phyloP scores from a whole-genome alignment of 495 filamentous ascomycete genomes.

The Amphirosellinia nigrospora region DNA sequence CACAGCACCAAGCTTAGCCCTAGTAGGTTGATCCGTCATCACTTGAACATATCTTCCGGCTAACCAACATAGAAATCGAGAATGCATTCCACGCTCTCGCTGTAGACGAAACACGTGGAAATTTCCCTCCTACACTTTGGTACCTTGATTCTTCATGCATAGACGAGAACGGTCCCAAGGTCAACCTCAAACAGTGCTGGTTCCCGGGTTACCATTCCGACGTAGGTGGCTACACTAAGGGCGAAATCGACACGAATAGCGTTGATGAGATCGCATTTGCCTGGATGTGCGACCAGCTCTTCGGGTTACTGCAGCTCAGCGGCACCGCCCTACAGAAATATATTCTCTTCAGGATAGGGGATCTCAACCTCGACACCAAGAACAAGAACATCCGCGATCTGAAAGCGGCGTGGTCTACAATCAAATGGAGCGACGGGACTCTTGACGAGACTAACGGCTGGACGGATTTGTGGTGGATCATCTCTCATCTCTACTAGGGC shows the following conservation, averaged over 20 bases:
- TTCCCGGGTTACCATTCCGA: slow-evolving; percentile 72
- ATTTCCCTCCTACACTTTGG: slow-evolving; percentile 67
- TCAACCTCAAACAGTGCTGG: slow-evolving; percentile 69
- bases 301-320: slow-evolving; percentile 9
- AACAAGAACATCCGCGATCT: slow-evolving; percentile 18
- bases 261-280: slow-evolving; percentile 16
- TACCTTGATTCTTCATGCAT: slow-evolving; percentile 12
- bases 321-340: slow-evolving; percentile 13
- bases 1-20: slow-evolving; percentile 11
- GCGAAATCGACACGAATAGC: slow-evolving; percentile 2
- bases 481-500: slow-evolving; percentile 2
- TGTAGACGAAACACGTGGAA: slow-evolving; percentile 63
- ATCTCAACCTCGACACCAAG: slow-evolving; percentile 8
- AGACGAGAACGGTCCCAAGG: slow-evolving; percentile 34
- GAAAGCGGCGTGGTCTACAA: slow-evolving; percentile 13
- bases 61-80: slow-evolving; percentile 48
- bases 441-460: slow-evolving; percentile 10
- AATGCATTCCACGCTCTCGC: slow-evolving; percentile 71
- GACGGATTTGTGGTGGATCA: slow-evolving; percentile 13
- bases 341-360: slow-evolving; percentile 17
- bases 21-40: not conserved
- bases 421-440: slow-evolving; percentile 11
- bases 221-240: slow-evolving; percentile 58
- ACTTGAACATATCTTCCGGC: slow-evolving; percentile 29
- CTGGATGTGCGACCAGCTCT: slow-evolving; percentile 21